Evolutionary conservation across 2,329 filamentous ascomycete genomes (phyloP).

Genomic region (Chalaropsis thielavioides): DNA sequence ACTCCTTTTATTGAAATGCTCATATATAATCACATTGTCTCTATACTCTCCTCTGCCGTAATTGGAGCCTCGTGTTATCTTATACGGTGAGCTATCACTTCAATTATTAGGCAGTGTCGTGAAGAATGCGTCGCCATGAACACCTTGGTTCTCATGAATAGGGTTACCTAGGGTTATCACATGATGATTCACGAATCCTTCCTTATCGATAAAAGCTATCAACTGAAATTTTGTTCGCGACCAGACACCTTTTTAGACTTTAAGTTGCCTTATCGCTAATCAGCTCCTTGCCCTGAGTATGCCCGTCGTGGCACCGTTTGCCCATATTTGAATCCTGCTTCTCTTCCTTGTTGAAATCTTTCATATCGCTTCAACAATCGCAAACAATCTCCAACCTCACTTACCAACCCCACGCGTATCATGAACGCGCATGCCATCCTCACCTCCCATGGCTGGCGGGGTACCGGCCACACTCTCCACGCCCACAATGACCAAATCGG

Average conservation of each 20-base stretch:
- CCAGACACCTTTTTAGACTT: background rate
- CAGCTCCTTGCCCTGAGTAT: background rate
- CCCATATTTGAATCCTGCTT: background rate
- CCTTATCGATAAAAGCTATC: slow-evolving; percentile 5
- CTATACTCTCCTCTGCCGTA: no score
- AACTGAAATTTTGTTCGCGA: slow-evolving; percentile 5
- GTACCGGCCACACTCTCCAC: slow-evolving; percentile 76
- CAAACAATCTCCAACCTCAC: background rate
- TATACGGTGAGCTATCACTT: no score
- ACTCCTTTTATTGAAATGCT: background rate
- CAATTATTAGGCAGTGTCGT: no score
- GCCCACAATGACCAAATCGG: slow-evolving; percentile 57
- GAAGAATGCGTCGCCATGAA: no score
- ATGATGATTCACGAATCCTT: background rate
- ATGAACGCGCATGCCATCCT: slow-evolving; percentile 84
- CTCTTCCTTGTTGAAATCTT: background rate
- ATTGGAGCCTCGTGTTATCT: no score
- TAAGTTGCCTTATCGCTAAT: background rate
- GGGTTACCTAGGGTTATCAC: background rate
- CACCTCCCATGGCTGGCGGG: slow-evolving; percentile 77
- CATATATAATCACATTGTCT: no score
- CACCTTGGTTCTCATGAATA: no score
- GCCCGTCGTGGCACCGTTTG: background rate
- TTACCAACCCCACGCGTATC: background rate
- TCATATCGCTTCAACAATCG: background rate